phyloP scores from a whole-genome alignment of 441 rosid species.

The Brassica hybrid region DNA sequence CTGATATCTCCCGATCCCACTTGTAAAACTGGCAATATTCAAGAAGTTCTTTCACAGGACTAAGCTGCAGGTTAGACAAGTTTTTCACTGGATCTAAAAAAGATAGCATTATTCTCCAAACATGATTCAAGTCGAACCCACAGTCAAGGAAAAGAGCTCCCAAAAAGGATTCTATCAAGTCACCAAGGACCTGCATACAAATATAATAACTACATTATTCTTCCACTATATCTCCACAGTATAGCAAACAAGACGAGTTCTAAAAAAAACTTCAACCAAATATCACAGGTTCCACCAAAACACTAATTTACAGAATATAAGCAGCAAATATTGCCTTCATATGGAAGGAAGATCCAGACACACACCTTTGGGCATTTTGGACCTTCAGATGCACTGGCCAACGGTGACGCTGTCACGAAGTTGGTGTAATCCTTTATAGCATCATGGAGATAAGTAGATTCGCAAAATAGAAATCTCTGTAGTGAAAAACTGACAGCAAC shows the following conservation, averaged over 20 bases:
- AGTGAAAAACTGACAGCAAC: constrained; percentile 73
- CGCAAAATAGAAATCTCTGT: constrained; percentile 65
- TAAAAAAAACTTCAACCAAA: constrained; percentile 7
- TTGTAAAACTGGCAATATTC: constrained; percentile 79
- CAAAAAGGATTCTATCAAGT: constrained; percentile 84
- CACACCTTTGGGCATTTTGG: constrained; percentile 92
- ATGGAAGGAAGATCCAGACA: constrained; percentile 25
- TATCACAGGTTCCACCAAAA: constrained; percentile 28
- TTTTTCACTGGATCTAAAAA: constrained; percentile 64
- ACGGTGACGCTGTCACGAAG: constrained; percentile 49
- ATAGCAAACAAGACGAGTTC: constrained; percentile 14
- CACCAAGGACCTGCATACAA: constrained; percentile 80
- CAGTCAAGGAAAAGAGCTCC: constrained; percentile 91
- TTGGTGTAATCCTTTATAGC: constrained; percentile 64
- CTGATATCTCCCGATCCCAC: constrained; percentile 52
- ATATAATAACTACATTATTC: constrained; percentile 21
- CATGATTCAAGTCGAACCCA: constrained; percentile 71
- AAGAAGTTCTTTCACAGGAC: constrained; percentile 71
- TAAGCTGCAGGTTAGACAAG: constrained; percentile 68
- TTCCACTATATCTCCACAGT: constrained; percentile 16
- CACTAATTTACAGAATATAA: constrained; percentile 14
- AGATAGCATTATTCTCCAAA: constrained; percentile 82
- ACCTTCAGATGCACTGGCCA: constrained; percentile 55
- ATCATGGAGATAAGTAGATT: constrained; percentile 62
- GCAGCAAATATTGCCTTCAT: constrained; percentile 8